Conservation (phyloP, 2,329 filamentous ascomycete species). For the Ophiostoma sp. region DNA sequence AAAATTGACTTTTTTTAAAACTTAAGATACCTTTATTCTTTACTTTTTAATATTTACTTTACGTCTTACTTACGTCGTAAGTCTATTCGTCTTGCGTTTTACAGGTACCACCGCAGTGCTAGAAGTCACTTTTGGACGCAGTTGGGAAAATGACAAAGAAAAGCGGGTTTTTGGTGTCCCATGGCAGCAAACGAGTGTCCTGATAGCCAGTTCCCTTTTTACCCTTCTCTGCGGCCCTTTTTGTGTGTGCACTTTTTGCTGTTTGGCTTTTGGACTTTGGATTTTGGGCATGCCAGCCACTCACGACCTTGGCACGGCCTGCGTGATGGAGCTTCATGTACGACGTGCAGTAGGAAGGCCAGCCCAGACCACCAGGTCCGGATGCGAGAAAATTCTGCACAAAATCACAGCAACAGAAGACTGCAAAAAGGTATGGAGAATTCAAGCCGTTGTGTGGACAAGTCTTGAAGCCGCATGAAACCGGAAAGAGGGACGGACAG, state of each 20-base stretch:
- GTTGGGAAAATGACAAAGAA: no score
- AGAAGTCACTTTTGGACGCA: no score
- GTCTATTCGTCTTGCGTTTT: no score
- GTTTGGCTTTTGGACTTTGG: neutral
- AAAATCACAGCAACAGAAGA: slow-evolving; percentile 11
- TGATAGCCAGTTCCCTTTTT: no score
- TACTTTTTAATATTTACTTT: no score
- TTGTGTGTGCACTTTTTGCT: neutral
- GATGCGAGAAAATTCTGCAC: slow-evolving; percentile 22
- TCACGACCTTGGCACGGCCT: slow-evolving; percentile 21
- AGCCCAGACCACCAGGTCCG: neutral
- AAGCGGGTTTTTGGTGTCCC: no score
- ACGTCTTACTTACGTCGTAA: no score
- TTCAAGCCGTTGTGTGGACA: neutral
- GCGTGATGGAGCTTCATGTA: slow-evolving; percentile 24
- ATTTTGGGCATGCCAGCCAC: slow-evolving; percentile 14
- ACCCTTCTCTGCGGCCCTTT: neutral
- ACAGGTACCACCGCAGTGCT: no score
- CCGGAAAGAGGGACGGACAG: neutral
- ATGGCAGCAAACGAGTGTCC: no score
- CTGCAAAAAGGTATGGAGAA: no score
- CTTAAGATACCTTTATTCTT: no score
- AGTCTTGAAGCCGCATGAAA: neutral
- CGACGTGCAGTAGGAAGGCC: slow-evolving; percentile 21
- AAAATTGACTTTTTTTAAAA: no score